Evolutionary conservation across 352 stramenopile species (phyloP).

Genomic region (Phytopythium cucurbitacearum): DNA sequence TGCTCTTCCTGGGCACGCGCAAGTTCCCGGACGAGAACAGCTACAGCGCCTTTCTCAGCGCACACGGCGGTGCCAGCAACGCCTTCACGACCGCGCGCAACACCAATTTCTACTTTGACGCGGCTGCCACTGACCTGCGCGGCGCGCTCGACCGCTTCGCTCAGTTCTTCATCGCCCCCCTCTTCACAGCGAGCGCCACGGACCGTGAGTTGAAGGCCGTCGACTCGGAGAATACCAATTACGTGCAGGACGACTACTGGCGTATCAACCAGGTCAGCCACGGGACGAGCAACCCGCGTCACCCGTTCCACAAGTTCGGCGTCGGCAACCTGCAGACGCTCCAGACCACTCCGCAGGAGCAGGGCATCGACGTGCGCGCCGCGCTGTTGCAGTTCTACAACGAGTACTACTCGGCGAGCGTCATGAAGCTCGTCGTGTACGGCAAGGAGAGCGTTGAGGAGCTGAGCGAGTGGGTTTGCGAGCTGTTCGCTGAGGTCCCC

Average conservation of each 20-base stretch:
- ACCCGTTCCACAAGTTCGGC: slow-evolving; percentile 85
- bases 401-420: slow-evolving; percentile 81
- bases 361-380: slow-evolving; percentile 53
- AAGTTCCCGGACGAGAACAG: slow-evolving; percentile 95
- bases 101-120: slow-evolving; percentile 96
- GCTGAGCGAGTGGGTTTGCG: slow-evolving; percentile 65
- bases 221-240: slow-evolving; percentile 96
- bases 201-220: slow-evolving; percentile 94
- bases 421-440: slow-evolving; percentile 87
- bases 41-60: slow-evolving; percentile 87
- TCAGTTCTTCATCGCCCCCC: slow-evolving; percentile 96
- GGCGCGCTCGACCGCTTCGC: slow-evolving; percentile 92
- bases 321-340: slow-evolving; percentile 84
- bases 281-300: slow-evolving; percentile 42
- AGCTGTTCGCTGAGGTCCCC: slow-evolving; percentile 72
- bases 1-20: slow-evolving; percentile 96
- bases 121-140: slow-evolving; percentile 60
- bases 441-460: slow-evolving; percentile 79
- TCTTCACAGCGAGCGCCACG: slow-evolving; percentile 87
- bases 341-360: slow-evolving; percentile 15
- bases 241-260: slow-evolving; percentile 89
- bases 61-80: slow-evolving; percentile 91
- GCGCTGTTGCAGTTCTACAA: slow-evolving; percentile 81
- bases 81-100: slow-evolving; percentile 93
- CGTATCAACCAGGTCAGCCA: slow-evolving; percentile 77